Evolutionary conservation across 805 yeast genomes (phyloP), one percentile per base, ranked within the genome.

Genomic region (Debaryomyces hansenii): DNA sequence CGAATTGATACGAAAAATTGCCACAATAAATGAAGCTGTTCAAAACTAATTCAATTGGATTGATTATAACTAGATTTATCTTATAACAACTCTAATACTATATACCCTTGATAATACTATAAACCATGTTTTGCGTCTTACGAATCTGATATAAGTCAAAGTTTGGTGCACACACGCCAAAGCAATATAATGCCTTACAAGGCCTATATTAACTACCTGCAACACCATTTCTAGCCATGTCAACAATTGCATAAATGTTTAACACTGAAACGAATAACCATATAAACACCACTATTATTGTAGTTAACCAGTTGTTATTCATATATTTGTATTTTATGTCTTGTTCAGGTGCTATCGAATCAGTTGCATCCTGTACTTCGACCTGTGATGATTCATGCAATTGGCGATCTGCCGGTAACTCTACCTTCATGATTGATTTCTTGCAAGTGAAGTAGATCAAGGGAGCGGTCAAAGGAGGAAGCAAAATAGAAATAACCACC

Each of bases 381-480:
- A 14, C 21, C 40, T 34, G 24, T 14, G 11, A 20, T 28, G 3
- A 37, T 14, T 5, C 41, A n/a, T n/a, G 33, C 48, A n/a, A 15
- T 35, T 29, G 40, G 21, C 35, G n/a, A 8, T 53, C 52, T 10
- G 50, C 50, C 0, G 59, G 55, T 2, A 74, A 59, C 46, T 77
- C 75, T 5, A 83, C 80, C 40, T 67, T 72, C 97, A 91, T 90
- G 40, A 85, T 78, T 11, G 77, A 63, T 56, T 80, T 83, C 43
- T 74, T 77, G 42, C 88, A 80, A 1, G 97, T 91, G 64, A 90
- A 86, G 59, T 83, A 90, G 40, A 90, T 80, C 59, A 90, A 71
- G 5, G 97, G 97, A 1, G 95, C 92, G 7, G 91, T 81, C 37
- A 89, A 75, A 53, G 90, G 85, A 8, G 97, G 97, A 47, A 90